Evolutionary conservation across 2,329 filamentous ascomycete genomes (phyloP).

Genomic region (Xylaria arbuscula): DNA sequence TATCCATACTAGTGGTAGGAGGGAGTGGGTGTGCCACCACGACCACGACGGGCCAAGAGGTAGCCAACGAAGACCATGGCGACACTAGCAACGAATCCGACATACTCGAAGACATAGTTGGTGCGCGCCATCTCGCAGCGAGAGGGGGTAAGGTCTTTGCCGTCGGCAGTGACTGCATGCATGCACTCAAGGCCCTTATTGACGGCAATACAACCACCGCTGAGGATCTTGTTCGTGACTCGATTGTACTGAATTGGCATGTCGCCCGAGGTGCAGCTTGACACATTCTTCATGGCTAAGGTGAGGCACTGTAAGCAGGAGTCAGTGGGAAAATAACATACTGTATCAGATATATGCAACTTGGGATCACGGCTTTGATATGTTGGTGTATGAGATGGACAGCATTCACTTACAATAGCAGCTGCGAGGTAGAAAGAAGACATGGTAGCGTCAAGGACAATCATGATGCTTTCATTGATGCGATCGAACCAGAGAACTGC

Average conservation of each 20-base stretch:
- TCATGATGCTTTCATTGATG: neutral
- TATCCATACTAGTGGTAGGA: neutral
- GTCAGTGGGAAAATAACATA: conserved; percentile 6
- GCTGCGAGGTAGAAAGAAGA: conserved; percentile 8
- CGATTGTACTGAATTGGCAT: neutral
- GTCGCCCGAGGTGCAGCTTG: conserved; percentile 22
- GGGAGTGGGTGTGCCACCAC: conserved; percentile 13
- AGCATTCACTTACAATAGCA: conserved; percentile 18
- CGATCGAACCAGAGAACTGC: conserved; percentile 16
- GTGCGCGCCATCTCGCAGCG: conserved; percentile 24
- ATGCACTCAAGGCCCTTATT: neutral
- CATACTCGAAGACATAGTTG: conserved; percentile 17
- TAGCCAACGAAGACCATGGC: conserved; percentile 18
- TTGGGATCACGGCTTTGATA: neutral
- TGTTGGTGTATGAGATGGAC: neutral
- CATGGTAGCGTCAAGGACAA: conserved; percentile 11
- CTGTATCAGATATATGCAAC: neutral
- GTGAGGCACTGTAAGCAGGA: conserved; percentile 8
- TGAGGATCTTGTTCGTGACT: conserved; percentile 24
- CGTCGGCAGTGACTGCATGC: neutral
- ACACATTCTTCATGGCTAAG: neutral
- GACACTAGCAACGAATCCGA: conserved; percentile 18
- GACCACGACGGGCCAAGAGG: conserved; percentile 19
- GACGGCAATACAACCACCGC: conserved; percentile 10
- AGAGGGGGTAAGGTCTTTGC: conserved; percentile 16